Base-by-base conservation (phyloP, 345 rosid genomes). In the Hevea brasiliensis region DNA sequence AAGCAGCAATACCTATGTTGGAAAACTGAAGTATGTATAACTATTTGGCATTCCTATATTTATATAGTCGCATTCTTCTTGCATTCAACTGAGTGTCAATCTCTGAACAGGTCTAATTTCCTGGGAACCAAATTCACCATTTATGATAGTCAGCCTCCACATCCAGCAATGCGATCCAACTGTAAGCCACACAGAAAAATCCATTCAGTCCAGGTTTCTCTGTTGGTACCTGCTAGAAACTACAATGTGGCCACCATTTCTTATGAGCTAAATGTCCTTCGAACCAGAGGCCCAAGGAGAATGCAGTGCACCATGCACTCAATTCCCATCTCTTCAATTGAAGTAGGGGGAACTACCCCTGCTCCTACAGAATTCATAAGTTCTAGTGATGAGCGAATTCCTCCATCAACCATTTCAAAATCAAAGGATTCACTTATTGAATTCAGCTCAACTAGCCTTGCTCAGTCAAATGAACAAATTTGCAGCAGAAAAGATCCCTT, bases 221-320 rank as follows among this genome's bases (percentile, higher is more conserved):
- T 87, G 44, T 71, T 78, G 79, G 72, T 72, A 10, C 76, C 85
- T 60, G 63, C 81, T 29, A 77, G 77, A 51, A 88, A 80, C 62
- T 79, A 84, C 73, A 79, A 54, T 37, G 79, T 85, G 47, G 93
- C 89, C 54, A 81, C 85, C 37, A 79, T 94, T 72, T 79, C 87
- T 67, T 92, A 89, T 41, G 92, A 94, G 85, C 90, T 94, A 65
- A 94, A 90, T 67, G 88, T 92, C 15, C 89, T 94, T 17, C 90
- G 93, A 50, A 89, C 96, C 32, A 79, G 96, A 80, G 98, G 98
- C 65, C 98, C 98, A 26, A 88, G 98, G 82, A 89, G 93, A 81
- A 92, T 94, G 97, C 89, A 80, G 48, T 90, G 98, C 81, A 75
- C 84, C 24, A 81, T 94, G 84, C 83, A 80, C 42, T 84, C 90